Base-by-base conservation (phyloP, 805 yeast genomes). In the Yarrowia hollandica region DNA sequence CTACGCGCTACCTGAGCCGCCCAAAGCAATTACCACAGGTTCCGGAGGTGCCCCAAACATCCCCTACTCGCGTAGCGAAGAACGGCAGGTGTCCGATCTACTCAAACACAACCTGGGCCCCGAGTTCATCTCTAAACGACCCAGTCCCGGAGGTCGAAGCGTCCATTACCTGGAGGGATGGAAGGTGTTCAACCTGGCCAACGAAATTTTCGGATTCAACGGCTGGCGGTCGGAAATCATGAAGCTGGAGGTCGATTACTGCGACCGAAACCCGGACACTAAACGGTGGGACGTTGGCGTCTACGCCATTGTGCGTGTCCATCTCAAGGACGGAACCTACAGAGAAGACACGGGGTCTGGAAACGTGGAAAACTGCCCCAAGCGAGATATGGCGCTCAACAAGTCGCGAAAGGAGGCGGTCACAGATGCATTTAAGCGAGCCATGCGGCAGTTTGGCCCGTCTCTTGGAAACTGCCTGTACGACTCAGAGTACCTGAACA, bases 331-430 rank as follows among this genome's bases (percentile, higher is more conserved):
- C 68, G 97, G 97, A 0, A 83, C 96, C 0, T 86, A 75, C 67
- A 90, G 85, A 59, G 94, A 86, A 66, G 87, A 86, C 61, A 77
- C 81, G 19, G 97, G 97, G 0, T 79, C 81, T 62, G 96, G 96
- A 5, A 80, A 79, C 54, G 79, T 82, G 19, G 88, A 84, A 31
- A 85, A 84, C 61, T 68, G 65, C 5, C 59, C 63, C 18, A 35
- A 26, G 16, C 84, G 82, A 68, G 85, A 86, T 1, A 80, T 81
- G 73, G 92, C 96, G 0, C 85, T 80, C 68, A 89, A 83, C 58
- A 90, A 88, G 68, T 86, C 95, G 60, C 84, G 83, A 69, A 88
- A 89, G 66, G 94, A 87, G 66, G 94, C 96, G 0, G 80, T 85
- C n/a, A 86, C 91, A 0, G 91, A 88, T 69, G 97, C 88, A 0